Percentiles rank a stretch among this genome's conserved stretches.
These are phyloP conservation scores for Solanum tacnaense DNA, from an alignment of 257 asterid genomes.

Conservation along the genomic window DNA sequence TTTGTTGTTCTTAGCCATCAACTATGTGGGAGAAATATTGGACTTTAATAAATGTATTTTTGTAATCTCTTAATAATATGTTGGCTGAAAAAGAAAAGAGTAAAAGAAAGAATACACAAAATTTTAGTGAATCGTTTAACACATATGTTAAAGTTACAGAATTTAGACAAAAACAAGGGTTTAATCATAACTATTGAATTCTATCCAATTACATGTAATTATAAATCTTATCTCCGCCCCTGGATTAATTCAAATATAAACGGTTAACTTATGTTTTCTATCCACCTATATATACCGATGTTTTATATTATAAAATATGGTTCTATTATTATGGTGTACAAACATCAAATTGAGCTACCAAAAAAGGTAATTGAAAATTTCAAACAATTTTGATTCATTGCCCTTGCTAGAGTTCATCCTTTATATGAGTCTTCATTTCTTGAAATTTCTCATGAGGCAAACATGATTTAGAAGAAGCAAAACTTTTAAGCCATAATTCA, in stretches of 20 bases:
- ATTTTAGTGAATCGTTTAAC: not conserved
- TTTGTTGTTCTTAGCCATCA: no score
- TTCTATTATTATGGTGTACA: not conserved
- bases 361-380: not conserved
- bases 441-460: not conserved
- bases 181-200: not conserved
- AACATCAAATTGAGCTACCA: not conserved
- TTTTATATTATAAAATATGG: not conserved
- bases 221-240: not conserved
- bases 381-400: not conserved
- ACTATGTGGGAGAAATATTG: not conserved
- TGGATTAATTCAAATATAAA: not conserved
- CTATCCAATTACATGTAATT: not conserved
- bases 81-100: not conserved
- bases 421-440: not conserved
- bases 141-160: not conserved
- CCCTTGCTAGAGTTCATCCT: conserved; percentile 17
- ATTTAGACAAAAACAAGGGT: not conserved
- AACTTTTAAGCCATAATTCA: conserved; percentile 48
- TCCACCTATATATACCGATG: not conserved
- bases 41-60: not conserved
- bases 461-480: conserved; percentile 30
- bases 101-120: not conserved
- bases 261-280: not conserved
- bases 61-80: not conserved